These are phyloP conservation scores for Aspergillus proliferans DNA, from an alignment of 2,329 filamentous ascomycete species.

Conservation along the genomic window DNA sequence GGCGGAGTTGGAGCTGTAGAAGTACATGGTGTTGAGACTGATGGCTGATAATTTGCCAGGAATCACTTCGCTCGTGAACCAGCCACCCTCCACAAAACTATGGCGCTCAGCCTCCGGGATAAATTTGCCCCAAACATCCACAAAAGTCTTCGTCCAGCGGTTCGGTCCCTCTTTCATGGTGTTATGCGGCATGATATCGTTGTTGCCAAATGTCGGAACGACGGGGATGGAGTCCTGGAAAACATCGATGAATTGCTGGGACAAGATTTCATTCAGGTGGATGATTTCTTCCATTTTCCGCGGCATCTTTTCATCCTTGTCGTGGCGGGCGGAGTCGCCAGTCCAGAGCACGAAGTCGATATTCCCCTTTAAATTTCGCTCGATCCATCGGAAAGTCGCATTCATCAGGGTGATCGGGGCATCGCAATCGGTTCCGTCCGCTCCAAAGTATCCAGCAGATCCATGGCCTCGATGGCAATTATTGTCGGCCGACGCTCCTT, in stretches of 20 bases:
- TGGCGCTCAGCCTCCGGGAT: slow-evolving; percentile 91
- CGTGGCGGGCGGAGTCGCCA: slow-evolving; percentile 81
- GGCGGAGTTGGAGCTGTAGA: slow-evolving; percentile 88
- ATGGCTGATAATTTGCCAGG: slow-evolving; percentile 79
- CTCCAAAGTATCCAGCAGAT: slow-evolving; percentile 71
- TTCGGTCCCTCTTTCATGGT: slow-evolving; percentile 84
- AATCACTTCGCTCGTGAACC: slow-evolving; percentile 91
- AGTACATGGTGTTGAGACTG: slow-evolving; percentile 93
- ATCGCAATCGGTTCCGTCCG: slow-evolving; percentile 85
- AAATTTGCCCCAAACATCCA: slow-evolving; percentile 73
- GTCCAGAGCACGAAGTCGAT: slow-evolving; percentile 93
- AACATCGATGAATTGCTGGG: slow-evolving; percentile 67
- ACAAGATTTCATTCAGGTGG: slow-evolving; percentile 66
- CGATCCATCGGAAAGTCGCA: slow-evolving; percentile 85
- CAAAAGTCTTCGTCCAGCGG: slow-evolving; percentile 71
- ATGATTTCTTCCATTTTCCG: slow-evolving; percentile 72
- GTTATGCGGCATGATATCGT: slow-evolving; percentile 95
- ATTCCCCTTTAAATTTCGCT: slow-evolving; percentile 65
- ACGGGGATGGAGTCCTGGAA: slow-evolving; percentile 70
- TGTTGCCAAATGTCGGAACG: slow-evolving; percentile 89
- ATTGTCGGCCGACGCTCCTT: slow-evolving; percentile 64
- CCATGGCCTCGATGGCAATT: slow-evolving; percentile 78
- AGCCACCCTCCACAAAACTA: slow-evolving; percentile 84
- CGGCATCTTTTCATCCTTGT: slow-evolving; percentile 75
- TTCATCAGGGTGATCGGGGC: slow-evolving; percentile 73